Conservation (phyloP, 2,329 filamentous ascomycete genomes). For the Colletotrichum tropicicola region DNA sequence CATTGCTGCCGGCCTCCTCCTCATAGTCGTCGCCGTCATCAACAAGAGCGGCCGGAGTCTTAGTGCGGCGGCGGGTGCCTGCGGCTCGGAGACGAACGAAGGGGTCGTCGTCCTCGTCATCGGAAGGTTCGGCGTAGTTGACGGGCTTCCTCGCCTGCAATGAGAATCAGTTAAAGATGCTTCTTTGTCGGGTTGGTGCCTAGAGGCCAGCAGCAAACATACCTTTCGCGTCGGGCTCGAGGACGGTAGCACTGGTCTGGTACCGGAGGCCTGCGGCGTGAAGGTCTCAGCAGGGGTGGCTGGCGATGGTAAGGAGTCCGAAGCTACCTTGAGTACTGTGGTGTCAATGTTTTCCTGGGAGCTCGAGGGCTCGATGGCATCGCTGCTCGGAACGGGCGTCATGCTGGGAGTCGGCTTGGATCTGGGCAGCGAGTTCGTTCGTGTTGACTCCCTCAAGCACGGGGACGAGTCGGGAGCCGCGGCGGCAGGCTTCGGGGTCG, state of each 20-base stretch:
- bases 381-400: slow-evolving; percentile 85
- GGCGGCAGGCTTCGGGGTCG: slow-evolving; percentile 42
- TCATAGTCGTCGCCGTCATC: slow-evolving; percentile 78
- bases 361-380: slow-evolving; percentile 72
- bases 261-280: slow-evolving; percentile 50
- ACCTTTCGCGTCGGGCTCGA: slow-evolving; percentile 84
- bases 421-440: slow-evolving; percentile 52
- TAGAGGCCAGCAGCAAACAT: slow-evolving; percentile 28
- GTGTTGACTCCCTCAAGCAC: slow-evolving; percentile 52
- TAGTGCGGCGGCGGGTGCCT: slow-evolving; percentile 48
- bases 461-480: slow-evolving; percentile 43
- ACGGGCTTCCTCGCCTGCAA: slow-evolving; percentile 64
- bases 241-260: slow-evolving; percentile 58
- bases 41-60: slow-evolving; percentile 67
- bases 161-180: neutral
- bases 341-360: slow-evolving; percentile 71
- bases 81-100: slow-evolving; percentile 59
- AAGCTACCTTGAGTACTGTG: slow-evolving; percentile 58
- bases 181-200: too few species aligned
- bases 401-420: slow-evolving; percentile 54
- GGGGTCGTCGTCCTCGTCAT: slow-evolving; percentile 81
- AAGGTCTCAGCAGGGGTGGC: slow-evolving; percentile 51
- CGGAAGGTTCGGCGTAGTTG: slow-evolving; percentile 87
- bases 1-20: slow-evolving; percentile 70
- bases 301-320: slow-evolving; percentile 57